phyloP scores from a whole-genome alignment of 106 monocot genomes.

The Acanthochlamys bracteata region DNA sequence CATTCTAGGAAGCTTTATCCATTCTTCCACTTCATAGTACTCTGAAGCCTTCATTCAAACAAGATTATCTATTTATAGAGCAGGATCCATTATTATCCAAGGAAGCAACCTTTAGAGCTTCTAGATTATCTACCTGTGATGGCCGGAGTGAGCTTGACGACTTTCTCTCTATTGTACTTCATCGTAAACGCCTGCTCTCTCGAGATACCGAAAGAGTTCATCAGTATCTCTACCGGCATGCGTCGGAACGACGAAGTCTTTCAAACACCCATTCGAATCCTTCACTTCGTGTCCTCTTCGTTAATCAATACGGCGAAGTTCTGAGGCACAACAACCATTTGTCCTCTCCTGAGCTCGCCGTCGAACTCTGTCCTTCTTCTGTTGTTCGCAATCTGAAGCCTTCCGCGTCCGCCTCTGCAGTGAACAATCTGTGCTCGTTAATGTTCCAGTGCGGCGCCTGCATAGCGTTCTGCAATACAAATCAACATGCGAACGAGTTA shows the following conservation, averaged over 20 bases:
- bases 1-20: not conserved
- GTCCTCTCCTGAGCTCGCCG: conserved; percentile 23
- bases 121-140: not conserved
- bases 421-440: conserved; percentile 31
- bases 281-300: conserved; percentile 15
- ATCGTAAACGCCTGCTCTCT: conserved; percentile 11
- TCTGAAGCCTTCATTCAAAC: not conserved
- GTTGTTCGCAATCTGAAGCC: conserved; percentile 20
- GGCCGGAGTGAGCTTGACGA: conserved; percentile 14
- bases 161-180: conserved; percentile 18
- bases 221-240: conserved; percentile 16
- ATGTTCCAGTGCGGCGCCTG: conserved; percentile 33
- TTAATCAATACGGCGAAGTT: conserved; percentile 39
- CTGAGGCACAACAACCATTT: conserved; percentile 46
- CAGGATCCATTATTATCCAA: no score
- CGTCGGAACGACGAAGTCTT: conserved; percentile 17
- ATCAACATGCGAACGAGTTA: not conserved
- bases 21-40: not conserved
- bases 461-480: conserved; percentile 20
- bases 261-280: conserved; percentile 35
- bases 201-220: conserved; percentile 18
- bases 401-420: conserved; percentile 22
- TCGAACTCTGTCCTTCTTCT: conserved; percentile 19
- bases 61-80: not conserved
- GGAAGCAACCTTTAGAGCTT: no score